Conservation (phyloP, 1,284 basidiomycete species). For the Wolfiporia cocos region DNA sequence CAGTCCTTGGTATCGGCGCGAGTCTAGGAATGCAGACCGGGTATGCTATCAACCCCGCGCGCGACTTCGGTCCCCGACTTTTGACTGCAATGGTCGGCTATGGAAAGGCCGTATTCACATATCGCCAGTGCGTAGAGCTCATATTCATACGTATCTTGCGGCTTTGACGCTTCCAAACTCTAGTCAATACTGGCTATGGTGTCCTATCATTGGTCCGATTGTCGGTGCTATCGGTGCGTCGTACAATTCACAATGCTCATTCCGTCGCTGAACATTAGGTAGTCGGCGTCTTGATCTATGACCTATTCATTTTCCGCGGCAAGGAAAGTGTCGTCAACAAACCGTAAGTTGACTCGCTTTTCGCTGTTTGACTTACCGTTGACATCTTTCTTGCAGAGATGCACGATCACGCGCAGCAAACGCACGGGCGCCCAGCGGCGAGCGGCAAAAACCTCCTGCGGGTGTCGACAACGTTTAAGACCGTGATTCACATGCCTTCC, state of each 20-base stretch:
- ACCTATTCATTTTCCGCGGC: constrained; percentile 46
- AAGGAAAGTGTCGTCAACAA: constrained; percentile 47
- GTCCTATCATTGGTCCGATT: constrained; percentile 54
- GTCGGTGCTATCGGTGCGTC: constrained; percentile 40
- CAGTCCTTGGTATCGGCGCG: constrained; percentile 47
- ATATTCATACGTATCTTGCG: background rate
- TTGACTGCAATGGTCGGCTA: constrained; percentile 58
- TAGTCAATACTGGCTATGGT: constrained; percentile 76
- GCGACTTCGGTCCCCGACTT: constrained; percentile 58
- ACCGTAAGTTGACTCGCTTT: constrained; percentile 32
- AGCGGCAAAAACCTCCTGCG: constrained; percentile 14
- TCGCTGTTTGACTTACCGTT: background rate
- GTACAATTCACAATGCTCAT: no score
- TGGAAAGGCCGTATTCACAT: constrained; percentile 42
- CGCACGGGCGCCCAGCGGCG: constrained; percentile 13
- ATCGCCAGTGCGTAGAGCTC: constrained; percentile 23
- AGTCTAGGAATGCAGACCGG: constrained; percentile 54
- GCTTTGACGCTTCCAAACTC: constrained; percentile 3
- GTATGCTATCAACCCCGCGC: constrained; percentile 59
- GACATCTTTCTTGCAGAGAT: constrained; percentile 8
- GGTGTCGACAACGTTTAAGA: constrained; percentile 5
- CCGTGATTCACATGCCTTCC: no score
- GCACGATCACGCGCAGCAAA: constrained; percentile 15
- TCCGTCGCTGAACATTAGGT: constrained; percentile 1
- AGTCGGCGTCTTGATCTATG: constrained; percentile 47